phyloP scores from a whole-genome alignment of 208 protist species.

The Trypanosoma mega region DNA sequence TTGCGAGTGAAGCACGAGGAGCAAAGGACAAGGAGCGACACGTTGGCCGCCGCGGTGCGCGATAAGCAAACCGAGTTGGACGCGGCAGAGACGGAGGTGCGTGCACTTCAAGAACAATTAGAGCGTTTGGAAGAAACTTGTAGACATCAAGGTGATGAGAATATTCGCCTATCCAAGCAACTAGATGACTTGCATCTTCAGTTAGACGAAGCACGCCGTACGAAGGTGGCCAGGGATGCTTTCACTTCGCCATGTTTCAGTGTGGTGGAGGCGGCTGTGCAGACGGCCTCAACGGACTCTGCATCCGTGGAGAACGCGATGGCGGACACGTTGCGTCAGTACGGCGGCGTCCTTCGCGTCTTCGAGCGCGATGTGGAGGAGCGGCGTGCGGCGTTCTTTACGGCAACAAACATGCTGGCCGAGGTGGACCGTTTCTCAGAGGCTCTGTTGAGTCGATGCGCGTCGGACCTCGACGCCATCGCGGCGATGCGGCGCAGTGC shows the following conservation, averaged over 20 bases:
- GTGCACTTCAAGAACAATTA: too few species aligned
- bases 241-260: neutral
- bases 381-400: conserved; percentile 34
- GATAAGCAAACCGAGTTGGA: too few species aligned
- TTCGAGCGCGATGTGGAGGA: conserved; percentile 29
- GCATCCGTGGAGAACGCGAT: conserved; percentile 23
- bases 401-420: conserved; percentile 30
- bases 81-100: too few species aligned
- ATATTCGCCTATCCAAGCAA: neutral
- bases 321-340: conserved; percentile 24
- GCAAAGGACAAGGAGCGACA: neutral
- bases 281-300: neutral
- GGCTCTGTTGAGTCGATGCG: conserved; percentile 29
- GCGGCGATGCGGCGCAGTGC: neutral
- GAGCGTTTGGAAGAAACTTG: too few species aligned
- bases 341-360: conserved; percentile 31
- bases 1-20: conserved; percentile 12
- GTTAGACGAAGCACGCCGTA: neutral
- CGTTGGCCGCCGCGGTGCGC: neutral
- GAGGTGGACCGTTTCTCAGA: conserved; percentile 42
- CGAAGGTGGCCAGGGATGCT: neutral
- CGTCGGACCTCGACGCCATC: conserved; percentile 19
- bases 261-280: neutral
- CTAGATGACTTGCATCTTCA: neutral
- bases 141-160: neutral